Conservation (phyloP, 2,329 filamentous ascomycete genomes). For the Sporothrix variecibatus region DNA sequence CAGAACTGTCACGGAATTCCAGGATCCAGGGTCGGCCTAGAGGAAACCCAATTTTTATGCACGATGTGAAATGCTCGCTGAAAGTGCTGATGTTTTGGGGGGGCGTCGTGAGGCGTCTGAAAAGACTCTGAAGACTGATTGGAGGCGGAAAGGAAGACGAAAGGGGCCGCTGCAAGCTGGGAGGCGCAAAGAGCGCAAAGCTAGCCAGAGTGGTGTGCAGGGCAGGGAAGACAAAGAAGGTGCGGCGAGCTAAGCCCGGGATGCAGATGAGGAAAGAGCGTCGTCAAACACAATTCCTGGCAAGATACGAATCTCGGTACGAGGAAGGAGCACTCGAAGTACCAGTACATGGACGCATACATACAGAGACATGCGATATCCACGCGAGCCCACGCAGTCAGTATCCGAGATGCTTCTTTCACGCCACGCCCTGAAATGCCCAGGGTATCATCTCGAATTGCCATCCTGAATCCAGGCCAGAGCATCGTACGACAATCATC, state of each 20-base stretch:
- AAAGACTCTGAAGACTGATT: not conserved
- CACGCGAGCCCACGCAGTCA: not conserved
- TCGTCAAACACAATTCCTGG: not conserved
- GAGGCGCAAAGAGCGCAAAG: conserved; percentile 14
- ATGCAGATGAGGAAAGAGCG: not conserved
- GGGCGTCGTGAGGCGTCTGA: not conserved
- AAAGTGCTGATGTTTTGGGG: conserved; percentile 2
- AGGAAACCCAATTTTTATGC: not conserved
- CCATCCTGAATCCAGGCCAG: not conserved
- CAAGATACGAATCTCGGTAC: not conserved
- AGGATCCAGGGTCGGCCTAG: not conserved
- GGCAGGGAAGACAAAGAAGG: not conserved
- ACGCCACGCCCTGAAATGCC: not conserved
- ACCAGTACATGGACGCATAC: not conserved
- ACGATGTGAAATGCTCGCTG: conserved; percentile 1
- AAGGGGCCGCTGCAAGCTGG: not conserved
- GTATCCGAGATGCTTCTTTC: not conserved
- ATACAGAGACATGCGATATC: not conserved
- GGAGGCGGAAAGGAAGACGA: not conserved
- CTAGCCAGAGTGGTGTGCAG: conserved; percentile 8
- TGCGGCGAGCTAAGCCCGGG: not conserved
- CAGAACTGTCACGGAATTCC: not conserved
- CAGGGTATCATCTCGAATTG: not conserved
- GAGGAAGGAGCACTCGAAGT: not conserved
- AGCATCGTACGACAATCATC: not conserved